These are phyloP conservation scores for Eucalyptus grandis DNA, from an alignment of 345 rosid species.

Conservation along the genomic window DNA sequence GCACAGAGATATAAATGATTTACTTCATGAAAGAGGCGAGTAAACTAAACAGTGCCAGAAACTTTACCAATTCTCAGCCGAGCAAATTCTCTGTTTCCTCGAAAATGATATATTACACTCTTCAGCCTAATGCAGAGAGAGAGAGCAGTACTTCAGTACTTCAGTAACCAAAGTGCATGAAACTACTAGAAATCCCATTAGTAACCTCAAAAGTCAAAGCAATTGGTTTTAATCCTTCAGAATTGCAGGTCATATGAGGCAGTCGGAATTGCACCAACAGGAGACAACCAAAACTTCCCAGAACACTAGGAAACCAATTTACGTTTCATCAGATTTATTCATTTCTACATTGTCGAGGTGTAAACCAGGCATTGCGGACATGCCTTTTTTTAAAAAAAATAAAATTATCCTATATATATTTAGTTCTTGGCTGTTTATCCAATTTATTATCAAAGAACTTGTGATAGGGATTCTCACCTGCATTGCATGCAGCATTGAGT, in stretches of 20 bases:
- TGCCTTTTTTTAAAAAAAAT: neutral
- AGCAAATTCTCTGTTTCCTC: conserved; percentile 72
- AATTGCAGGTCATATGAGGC: neutral
- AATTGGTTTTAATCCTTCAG: neutral
- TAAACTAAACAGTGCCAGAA: neutral
- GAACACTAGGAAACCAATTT: neutral
- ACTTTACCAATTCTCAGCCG: conserved; percentile 76
- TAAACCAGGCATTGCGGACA: neutral
- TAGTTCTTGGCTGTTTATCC: neutral
- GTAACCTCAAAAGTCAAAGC: neutral
- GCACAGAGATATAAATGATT: neutral
- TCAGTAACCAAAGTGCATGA: neutral
- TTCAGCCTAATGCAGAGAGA: conserved; percentile 33
- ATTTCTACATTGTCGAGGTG: neutral
- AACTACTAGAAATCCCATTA: neutral
- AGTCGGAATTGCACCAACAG: neutral
- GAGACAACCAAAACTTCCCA: neutral
- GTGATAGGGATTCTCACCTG: neutral
- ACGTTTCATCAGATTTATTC: neutral
- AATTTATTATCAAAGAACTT: neutral
- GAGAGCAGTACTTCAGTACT: neutral
- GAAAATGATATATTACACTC: conserved; percentile 65
- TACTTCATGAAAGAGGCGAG: neutral
- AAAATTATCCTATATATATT: neutral
- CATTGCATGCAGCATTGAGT: neutral